Evolutionary conservation across 495 filamentous ascomycete genomes (phyloP).

Genomic region (Penicillium bovifimosum): DNA sequence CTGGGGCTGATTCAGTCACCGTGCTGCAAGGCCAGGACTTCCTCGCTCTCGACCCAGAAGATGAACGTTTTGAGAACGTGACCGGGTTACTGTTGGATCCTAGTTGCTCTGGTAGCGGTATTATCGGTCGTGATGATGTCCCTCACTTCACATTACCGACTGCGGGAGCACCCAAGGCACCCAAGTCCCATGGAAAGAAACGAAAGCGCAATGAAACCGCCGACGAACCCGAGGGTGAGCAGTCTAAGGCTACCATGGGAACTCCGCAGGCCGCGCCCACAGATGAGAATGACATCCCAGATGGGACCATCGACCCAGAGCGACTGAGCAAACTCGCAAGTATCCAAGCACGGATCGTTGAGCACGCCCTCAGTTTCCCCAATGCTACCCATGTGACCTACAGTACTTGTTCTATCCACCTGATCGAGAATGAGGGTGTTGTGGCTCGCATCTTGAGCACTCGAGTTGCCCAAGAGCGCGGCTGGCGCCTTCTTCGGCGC

Average conservation of each 20-base stretch:
- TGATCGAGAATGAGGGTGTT: slow-evolving; percentile 82
- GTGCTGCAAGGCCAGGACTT: slow-evolving; percentile 75
- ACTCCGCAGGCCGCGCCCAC: slow-evolving; percentile 16
- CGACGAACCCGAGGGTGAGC: slow-evolving; percentile 14
- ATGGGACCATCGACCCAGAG: slow-evolving; percentile 22
- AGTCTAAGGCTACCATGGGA: slow-evolving; percentile 10
- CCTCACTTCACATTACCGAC: slow-evolving; percentile 51
- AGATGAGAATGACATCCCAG: slow-evolving; percentile 35
- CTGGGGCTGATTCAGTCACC: slow-evolving; percentile 61
- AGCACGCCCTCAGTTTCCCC: slow-evolving; percentile 80
- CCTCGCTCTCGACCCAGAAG: slow-evolving; percentile 60
- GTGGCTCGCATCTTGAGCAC: slow-evolving; percentile 64
- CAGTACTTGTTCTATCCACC: slow-evolving; percentile 84
- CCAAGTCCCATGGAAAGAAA: slow-evolving; percentile 38
- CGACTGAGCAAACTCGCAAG: slow-evolving; percentile 67
- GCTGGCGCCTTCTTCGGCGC: slow-evolving; percentile 70
- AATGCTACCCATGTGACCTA: slow-evolving; percentile 75
- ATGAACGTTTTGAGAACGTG: slow-evolving; percentile 50
- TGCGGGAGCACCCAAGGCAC: slow-evolving; percentile 10
- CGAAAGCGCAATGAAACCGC: slow-evolving; percentile 31
- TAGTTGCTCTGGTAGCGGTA: slow-evolving; percentile 90
- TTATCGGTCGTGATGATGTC: slow-evolving; percentile 77
- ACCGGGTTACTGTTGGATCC: slow-evolving; percentile 80
- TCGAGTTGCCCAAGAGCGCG: slow-evolving; percentile 55
- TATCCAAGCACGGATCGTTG: slow-evolving; percentile 70